Percentiles rank a stretch among this genome's conserved stretches.
Evolutionary conservation across 1,139 yeast species (phyloP).

Genomic region (Taiozyma sp.): DNA sequence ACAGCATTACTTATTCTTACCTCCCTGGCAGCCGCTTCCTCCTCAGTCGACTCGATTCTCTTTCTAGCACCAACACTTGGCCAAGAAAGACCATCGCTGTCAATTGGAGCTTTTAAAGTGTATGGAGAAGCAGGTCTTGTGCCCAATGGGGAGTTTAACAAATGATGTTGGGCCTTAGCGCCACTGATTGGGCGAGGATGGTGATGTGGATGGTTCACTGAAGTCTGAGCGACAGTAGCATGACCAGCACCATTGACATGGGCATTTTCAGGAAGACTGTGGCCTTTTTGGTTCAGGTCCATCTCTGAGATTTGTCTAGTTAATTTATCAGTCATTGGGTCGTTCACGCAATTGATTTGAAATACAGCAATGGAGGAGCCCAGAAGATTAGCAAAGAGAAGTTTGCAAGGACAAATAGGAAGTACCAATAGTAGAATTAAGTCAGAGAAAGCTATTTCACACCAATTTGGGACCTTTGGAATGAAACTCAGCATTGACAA

Average conservation of each 20-base stretch:
- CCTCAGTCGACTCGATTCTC: slow-evolving; percentile 62
- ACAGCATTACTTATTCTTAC: slow-evolving; percentile 81
- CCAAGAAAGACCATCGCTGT: slow-evolving; percentile 90
- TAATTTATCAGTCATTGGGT: slow-evolving; percentile 12
- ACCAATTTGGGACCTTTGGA: not conserved
- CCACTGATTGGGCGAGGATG: slow-evolving; percentile 9
- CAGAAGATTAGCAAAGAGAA: not conserved
- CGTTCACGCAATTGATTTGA: not conserved
- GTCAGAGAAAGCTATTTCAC: not conserved
- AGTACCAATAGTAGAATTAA: not conserved
- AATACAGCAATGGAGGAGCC: not conserved
- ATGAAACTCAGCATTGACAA: not conserved
- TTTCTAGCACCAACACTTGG: slow-evolving; percentile 84
- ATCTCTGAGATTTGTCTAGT: slow-evolving; percentile 12
- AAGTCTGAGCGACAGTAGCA: slow-evolving; percentile 14
- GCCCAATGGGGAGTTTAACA: slow-evolving; percentile 42
- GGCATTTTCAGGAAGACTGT: slow-evolving; percentile 7
- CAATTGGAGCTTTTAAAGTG: slow-evolving; percentile 80
- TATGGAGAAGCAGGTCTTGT: slow-evolving; percentile 82
- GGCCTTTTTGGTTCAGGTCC: slow-evolving; percentile 2
- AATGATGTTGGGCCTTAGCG: slow-evolving; percentile 3
- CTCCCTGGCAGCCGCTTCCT: slow-evolving; percentile 60
- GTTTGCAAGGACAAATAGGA: not conserved
- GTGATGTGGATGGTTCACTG: slow-evolving; percentile 3
- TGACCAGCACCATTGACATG: slow-evolving; percentile 18